Evolutionary conservation across 148 eudicot genomes (phyloP).

Genomic region (Camellia sinensis): DNA sequence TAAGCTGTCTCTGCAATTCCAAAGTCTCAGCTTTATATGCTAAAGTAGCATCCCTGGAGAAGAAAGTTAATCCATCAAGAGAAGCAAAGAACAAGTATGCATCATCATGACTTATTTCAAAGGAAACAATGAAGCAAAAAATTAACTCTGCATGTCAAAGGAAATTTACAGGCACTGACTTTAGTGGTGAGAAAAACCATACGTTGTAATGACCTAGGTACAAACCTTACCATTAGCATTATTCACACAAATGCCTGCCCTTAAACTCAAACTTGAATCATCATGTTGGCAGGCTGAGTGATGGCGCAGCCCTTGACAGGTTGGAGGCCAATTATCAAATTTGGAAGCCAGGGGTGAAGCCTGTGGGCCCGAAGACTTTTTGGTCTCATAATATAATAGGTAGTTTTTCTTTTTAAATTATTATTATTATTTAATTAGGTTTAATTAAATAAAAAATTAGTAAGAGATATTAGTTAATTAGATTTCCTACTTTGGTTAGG

Average conservation of each 20-base stretch:
- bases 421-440: too few relatives aligned
- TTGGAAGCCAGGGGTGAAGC: too few relatives aligned
- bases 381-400: too few relatives aligned
- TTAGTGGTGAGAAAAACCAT: background rate
- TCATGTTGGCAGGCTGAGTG: background rate
- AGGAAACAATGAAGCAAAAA: background rate
- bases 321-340: too few relatives aligned
- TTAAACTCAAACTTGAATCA: background rate
- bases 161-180: background rate
- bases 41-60: constrained; percentile 71
- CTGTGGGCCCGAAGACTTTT: too few relatives aligned
- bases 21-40: constrained; percentile 78
- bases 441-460: too few relatives aligned
- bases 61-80: constrained; percentile 20
- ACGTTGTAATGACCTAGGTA: background rate
- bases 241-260: background rate
- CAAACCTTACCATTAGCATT: background rate
- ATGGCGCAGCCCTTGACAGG: too few relatives aligned
- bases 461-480: too few relatives aligned
- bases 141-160: background rate
- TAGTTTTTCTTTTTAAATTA: too few relatives aligned
- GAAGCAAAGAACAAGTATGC: background rate
- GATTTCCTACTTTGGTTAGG: too few relatives aligned
- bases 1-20: constrained; percentile 84
- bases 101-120: background rate